Conservation (phyloP, 2,329 filamentous ascomycete genomes). For the Cladophialophora psammophila region DNA sequence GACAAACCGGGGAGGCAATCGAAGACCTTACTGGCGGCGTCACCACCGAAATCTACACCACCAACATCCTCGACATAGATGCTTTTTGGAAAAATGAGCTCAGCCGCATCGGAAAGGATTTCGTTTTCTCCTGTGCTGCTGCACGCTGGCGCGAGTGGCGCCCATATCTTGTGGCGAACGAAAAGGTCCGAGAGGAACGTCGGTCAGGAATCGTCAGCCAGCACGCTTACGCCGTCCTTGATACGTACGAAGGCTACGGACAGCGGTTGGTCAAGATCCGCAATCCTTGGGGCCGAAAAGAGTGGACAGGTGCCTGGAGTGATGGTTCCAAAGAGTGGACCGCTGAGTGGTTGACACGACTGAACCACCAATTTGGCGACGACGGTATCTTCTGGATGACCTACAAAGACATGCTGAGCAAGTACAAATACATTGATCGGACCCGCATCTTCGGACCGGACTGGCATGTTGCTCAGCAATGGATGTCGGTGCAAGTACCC, state of each 20-base stretch:
- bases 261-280: slow-evolving; percentile 65
- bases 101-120: slow-evolving; percentile 79
- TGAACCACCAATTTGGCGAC: slow-evolving; percentile 77
- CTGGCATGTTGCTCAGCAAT: slow-evolving; percentile 68
- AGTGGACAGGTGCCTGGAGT: slow-evolving; percentile 83
- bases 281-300: slow-evolving; percentile 82
- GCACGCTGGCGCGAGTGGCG: slow-evolving; percentile 47
- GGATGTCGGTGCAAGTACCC: slow-evolving; percentile 66
- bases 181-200: slow-evolving; percentile 45
- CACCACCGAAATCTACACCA: slow-evolving; percentile 55
- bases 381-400: slow-evolving; percentile 73
- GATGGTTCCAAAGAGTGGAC: slow-evolving; percentile 89
- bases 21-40: slow-evolving; percentile 65
- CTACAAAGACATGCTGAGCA: slow-evolving; percentile 64
- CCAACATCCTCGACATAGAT: slow-evolving; percentile 68
- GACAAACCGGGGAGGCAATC: slow-evolving; percentile 71
- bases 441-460: slow-evolving; percentile 67
- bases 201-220: slow-evolving; percentile 56
- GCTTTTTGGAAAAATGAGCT: slow-evolving; percentile 85
- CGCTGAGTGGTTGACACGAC: slow-evolving; percentile 74
- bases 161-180: slow-evolving; percentile 33
- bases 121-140: slow-evolving; percentile 60
- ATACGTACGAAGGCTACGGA: slow-evolving; percentile 67
- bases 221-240: slow-evolving; percentile 66
- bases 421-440: slow-evolving; percentile 67